These are phyloP conservation scores for Onygena corvina DNA, from an alignment of 2,329 filamentous ascomycete species.

Conservation along the genomic window DNA sequence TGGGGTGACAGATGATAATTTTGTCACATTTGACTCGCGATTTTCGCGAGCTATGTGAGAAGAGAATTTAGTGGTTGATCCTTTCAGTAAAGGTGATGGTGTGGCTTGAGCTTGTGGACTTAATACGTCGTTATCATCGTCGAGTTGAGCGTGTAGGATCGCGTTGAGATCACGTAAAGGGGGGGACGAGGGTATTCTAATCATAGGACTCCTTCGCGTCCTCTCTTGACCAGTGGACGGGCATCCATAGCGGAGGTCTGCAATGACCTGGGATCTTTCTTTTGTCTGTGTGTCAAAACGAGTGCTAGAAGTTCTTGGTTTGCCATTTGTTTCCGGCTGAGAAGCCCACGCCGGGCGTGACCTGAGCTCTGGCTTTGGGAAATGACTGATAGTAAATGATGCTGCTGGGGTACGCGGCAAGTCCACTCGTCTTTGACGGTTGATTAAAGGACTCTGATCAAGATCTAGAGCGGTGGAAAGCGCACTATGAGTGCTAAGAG, in stretches of 20 bases:
- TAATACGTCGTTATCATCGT: neutral
- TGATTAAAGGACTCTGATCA: slow-evolving; percentile 16
- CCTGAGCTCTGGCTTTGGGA: neutral
- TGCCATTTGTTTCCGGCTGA: neutral
- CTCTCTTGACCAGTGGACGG: neutral
- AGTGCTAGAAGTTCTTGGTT: neutral
- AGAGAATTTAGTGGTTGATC: neutral
- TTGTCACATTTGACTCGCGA: slow-evolving; percentile 10
- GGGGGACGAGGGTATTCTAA: neutral
- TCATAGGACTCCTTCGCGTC: neutral
- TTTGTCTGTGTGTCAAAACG: neutral
- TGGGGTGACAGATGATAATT: slow-evolving; percentile 30
- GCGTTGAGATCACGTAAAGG: neutral
- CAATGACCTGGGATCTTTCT: neutral
- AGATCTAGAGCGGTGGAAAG: slow-evolving; percentile 29
- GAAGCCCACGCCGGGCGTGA: neutral
- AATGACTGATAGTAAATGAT: neutral
- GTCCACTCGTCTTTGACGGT: slow-evolving; percentile 2
- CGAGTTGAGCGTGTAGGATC: neutral
- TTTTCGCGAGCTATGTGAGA: neutral
- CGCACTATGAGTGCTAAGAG: slow-evolving; percentile 27
- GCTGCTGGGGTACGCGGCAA: neutral
- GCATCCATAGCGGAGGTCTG: neutral
- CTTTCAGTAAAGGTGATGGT: neutral
- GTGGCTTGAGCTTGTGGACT: neutral